These are phyloP conservation scores for Xylaria sp. DNA, from an alignment of 2,329 filamentous ascomycete genomes.

Conservation along the genomic window DNA sequence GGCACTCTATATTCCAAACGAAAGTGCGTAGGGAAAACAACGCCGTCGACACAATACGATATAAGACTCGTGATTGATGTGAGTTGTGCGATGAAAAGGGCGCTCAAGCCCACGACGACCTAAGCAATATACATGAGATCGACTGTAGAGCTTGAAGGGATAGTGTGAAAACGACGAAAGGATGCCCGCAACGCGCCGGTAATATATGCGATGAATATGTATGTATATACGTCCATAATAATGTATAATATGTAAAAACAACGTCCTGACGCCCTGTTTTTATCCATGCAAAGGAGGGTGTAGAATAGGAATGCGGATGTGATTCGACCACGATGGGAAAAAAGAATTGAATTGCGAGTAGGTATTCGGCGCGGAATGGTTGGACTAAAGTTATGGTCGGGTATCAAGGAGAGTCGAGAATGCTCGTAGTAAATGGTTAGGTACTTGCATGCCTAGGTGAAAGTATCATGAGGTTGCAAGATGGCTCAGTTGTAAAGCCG, in stretches of 20 bases:
- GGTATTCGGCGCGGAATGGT: no score
- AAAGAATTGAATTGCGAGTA: conserved; percentile 6
- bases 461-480: neutral
- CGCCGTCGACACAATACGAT: neutral
- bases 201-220: conserved; percentile 20
- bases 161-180: conserved; percentile 3
- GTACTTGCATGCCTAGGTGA: neutral
- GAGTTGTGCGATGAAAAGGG: neutral
- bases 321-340: neutral
- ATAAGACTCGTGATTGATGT: neutral
- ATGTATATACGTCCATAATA: conserved; percentile 14
- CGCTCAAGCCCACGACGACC: neutral
- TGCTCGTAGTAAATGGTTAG: conserved; percentile 4
- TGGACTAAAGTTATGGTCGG: no score
- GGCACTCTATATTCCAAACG: conserved; percentile 18
- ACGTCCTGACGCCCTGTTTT: conserved; percentile 29
- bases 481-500: conserved; percentile 22
- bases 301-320: conserved; percentile 18
- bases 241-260: conserved; percentile 14
- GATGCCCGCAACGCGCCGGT: conserved; percentile 18
- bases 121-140: conserved; percentile 22
- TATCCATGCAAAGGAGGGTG: conserved; percentile 35
- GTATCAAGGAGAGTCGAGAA: conserved; percentile 13
- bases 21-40: neutral
- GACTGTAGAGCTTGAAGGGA: neutral